Percentiles rank a stretch among this genome's conserved stretches.
phyloP scores from a whole-genome alignment of 164 flowering plant species.

The Aristolochia californica region DNA sequence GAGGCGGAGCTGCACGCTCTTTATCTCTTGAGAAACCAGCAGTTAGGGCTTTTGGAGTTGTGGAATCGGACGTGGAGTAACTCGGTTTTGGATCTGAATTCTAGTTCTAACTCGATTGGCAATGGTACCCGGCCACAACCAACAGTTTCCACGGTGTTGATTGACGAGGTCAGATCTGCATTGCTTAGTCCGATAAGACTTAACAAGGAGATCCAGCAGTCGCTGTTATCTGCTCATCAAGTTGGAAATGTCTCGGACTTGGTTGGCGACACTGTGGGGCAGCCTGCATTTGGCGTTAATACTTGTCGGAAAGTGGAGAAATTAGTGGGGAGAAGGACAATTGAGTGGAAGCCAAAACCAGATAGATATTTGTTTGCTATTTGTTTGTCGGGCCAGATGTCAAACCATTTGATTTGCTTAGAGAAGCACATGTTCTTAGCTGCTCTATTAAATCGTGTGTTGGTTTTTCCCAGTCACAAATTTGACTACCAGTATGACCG shows the following conservation, averaged over 20 bases:
- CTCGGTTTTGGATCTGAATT: background rate
- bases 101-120: conserved; percentile 5
- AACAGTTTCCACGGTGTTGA: background rate
- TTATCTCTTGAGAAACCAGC: conserved; percentile 59
- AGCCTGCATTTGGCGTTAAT: conserved; percentile 10
- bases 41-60: conserved; percentile 40
- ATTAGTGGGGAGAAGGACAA: conserved; percentile 31
- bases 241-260: conserved; percentile 26
- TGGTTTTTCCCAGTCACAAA: conserved; percentile 76
- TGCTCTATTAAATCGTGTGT: conserved; percentile 58
- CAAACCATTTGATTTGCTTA: conserved; percentile 88
- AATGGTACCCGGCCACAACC: too few species aligned
- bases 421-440: conserved; percentile 99
- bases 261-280: conserved; percentile 15
- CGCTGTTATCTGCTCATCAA: conserved; percentile 48
- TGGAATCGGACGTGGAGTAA: conserved; percentile 39
- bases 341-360: conserved; percentile 80
- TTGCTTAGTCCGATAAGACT: conserved; percentile 50
- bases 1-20: conserved; percentile 74
- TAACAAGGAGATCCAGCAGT: conserved; percentile 61
- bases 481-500: conserved; percentile 62
- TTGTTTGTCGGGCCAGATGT: conserved; percentile 95
- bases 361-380: conserved; percentile 67
- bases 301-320: conserved; percentile 44
- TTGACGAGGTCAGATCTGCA: conserved; percentile 37